Base-by-base conservation (phyloP, 257 asterid species). In the Solanum stenotomum region DNA sequence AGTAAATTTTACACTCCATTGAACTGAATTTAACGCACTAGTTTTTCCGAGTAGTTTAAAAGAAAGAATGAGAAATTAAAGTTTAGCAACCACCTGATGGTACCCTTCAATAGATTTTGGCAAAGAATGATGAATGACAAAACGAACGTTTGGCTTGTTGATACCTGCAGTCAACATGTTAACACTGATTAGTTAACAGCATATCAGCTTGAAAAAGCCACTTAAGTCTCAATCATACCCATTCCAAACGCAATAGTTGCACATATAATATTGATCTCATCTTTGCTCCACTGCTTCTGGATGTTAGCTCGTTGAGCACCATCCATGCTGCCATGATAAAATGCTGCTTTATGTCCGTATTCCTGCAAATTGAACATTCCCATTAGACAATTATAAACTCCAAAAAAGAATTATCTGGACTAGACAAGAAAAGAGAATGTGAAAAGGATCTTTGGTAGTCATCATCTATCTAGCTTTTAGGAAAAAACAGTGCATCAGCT, bases 131-230 rank as follows among this genome's bases (percentile, higher is more conserved):
- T 96, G 99, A 91, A 97, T 95, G 91, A 97, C 99, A 93, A 95
- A 97, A 87, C 99, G 98, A 89, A 97, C 99, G 92, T 97, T 98
- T 33, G 99, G 99, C 93, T 97, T 97, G 90, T 97, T 97, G 94
- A 97, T 97, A 91, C 99, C 99, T 97, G 92, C 78, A 91, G 90
- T 75, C 42, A 82, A 49, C 85, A 29, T 82, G 85, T 82, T 82
- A 49, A 49, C 63, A 59, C 85, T 82, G 70, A 82, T 82, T 49
- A 46, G 85, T 49, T 82, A 82, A 82, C 44, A 46, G 27, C 20
- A 82, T 23, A 82, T 27, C 29, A 49, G 20, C 20, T 49, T 49
- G 67, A 82, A 18, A 49, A 82, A 5, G 25, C 7, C 31, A 82
- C 29, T 9, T 29, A 31, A 46, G 42, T 15, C 76, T 86, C 59